A percentile compares a stretch with the other conserved stretches of the same genome.
These are phyloP conservation scores for Typha latifolia DNA, from an alignment of 176 grass and related monocot genomes.

Conservation along the genomic window DNA sequence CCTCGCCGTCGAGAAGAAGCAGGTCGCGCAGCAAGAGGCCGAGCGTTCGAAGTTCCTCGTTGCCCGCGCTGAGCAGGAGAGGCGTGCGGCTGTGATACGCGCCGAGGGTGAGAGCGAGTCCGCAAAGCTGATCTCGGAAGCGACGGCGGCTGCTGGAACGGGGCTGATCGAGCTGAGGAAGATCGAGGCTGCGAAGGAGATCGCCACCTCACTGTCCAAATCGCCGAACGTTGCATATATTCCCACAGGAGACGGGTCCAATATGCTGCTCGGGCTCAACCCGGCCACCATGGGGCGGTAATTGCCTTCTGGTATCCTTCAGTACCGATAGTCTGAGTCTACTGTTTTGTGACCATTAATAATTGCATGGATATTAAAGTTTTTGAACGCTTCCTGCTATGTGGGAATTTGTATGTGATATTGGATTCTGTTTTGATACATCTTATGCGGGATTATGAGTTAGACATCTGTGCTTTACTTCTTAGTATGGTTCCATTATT, in stretches of 20 bases:
- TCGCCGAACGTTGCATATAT: constrained; percentile 73
- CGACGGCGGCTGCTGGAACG: constrained; percentile 47
- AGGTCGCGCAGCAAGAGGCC: constrained; percentile 98
- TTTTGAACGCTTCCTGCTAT: too few species aligned
- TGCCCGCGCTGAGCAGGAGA: constrained; percentile 86
- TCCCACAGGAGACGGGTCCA: constrained; percentile 39
- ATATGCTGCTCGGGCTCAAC: constrained; percentile 78
- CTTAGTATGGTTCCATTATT: too few species aligned
- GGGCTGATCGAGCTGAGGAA: constrained; percentile 77
- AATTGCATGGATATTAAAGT: too few species aligned
- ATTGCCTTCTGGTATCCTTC: background rate
- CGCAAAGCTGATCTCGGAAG: constrained; percentile 77
- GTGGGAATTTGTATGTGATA: too few species aligned
- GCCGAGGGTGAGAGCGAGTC: constrained; percentile 92
- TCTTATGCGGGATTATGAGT: too few species aligned
- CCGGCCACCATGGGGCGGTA: constrained; percentile 14
- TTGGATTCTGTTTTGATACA: too few species aligned
- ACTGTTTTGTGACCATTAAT: too few species aligned
- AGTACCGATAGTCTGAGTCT: background rate
- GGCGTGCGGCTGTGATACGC: constrained; percentile 78
- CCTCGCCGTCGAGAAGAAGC: constrained; percentile 97
- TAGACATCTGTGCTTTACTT: too few species aligned
- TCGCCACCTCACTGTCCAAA: constrained; percentile 48
- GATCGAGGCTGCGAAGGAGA: constrained; percentile 93
- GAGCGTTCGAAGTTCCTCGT: constrained; percentile 99